Evolutionary conservation across 345 rosid species (phyloP), one percentile per base, ranked within the genome.

Genomic region (Salix arbutifolia): DNA sequence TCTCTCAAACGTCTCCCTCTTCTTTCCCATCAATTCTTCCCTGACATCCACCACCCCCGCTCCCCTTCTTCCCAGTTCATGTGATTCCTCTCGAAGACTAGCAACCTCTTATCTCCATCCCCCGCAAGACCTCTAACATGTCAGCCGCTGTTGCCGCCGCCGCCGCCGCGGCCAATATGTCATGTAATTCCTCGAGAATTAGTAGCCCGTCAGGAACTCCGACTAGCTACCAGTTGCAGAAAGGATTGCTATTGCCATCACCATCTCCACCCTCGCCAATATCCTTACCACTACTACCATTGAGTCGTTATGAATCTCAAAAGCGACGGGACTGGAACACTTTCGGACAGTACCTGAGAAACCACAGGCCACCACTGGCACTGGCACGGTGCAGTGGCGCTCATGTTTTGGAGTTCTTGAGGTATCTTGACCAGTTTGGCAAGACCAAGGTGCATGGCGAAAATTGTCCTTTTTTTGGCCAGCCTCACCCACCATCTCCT

Each of bases 251-350:
- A 10, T n/a, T 3, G 10, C 28, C 6, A 58, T 71, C 23, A 40
- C 62, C 19, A 12, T 81, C 65, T 74, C 53, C 28, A 28, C 70
- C 4, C 8, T 25, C 58, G 50, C 53, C 28, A 28, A 69, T 8
- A 8, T 25, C 58, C 56, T 88, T 0, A 73, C 90, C 10, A 79
- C 91, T 37, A 58, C 91, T 37, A 66, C 91, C 10, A 71, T 88
- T 89, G 8, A 92, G 97, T 78, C 90, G 98, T 76, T 94, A 94
- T 28, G 98, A 94, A 89, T 92, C 91, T 87, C 98, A 94, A 73
- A 94, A 94, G 88, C 86, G 98, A 65, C 85, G 98, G 35, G 98
- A 94, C 82, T 94, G 98, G 98, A 94, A 91, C 89, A 92, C 97
- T 67, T 94, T 94, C 33, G 97, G 98, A 11, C 97, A 94, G 79